A percentile compares a stretch with the other conserved stretches of the same genome.
Conservation (phyloP, 2,329 filamentous ascomycete genomes). For the Cryphonectria parasitica region DNA sequence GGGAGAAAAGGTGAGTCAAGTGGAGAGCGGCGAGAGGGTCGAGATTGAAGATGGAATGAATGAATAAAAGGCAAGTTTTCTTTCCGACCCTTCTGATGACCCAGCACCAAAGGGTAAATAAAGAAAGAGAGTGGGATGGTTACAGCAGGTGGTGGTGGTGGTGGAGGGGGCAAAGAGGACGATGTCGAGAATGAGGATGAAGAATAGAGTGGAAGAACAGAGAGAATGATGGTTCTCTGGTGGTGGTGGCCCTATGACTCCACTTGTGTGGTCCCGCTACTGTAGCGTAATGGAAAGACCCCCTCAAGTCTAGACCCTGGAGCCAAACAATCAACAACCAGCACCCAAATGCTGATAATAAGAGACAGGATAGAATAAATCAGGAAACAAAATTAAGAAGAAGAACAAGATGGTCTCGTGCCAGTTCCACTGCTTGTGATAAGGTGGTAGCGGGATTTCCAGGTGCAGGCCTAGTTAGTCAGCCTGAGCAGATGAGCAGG, state of each 20-base stretch:
- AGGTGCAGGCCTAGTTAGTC: neutral
- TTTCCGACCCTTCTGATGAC: slow-evolving; percentile 16
- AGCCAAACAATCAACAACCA: neutral
- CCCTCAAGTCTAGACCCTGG: neutral
- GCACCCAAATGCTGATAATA: neutral
- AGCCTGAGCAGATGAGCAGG: neutral
- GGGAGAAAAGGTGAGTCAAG: neutral
- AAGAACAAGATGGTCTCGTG: neutral
- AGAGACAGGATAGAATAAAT: neutral
- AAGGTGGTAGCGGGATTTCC: neutral
- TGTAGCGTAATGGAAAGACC: neutral
- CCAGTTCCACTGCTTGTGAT: neutral
- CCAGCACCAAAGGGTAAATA: slow-evolving; percentile 22
- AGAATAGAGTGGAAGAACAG: neutral
- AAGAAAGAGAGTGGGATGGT: neutral
- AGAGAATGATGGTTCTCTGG: neutral
- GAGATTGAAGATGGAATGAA: neutral
- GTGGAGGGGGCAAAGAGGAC: neutral
- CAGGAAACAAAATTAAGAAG: neutral
- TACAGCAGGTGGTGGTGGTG: neutral
- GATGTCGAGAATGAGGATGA: neutral
- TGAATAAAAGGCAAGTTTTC: neutral
- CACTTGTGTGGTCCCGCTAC: neutral
- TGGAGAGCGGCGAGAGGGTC: neutral
- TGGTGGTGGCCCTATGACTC: neutral